Base-by-base conservation (phyloP, 371 early-diverging fungal species). In the Coemansia sp. region DNA sequence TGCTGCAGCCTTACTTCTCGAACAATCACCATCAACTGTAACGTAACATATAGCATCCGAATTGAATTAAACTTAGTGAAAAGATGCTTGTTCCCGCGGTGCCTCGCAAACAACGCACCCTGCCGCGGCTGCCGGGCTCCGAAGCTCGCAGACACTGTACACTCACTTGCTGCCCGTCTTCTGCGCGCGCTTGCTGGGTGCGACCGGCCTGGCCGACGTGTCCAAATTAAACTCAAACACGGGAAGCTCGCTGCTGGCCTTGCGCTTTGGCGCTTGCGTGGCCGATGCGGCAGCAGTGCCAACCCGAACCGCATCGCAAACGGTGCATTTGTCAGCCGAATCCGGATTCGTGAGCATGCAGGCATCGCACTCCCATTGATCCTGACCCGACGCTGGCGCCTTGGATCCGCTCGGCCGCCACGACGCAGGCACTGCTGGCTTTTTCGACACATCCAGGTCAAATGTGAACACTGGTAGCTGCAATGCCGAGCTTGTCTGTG, bases 161-260 rank as follows among this genome's bases (percentile, higher is more conserved):
- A 24, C 24, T 24, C 24, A 24, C 24, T 24, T 24, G 24, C 24
- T 24, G 24, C 24, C 24, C 24, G 24, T 24, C 24, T 24, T 24
- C 24, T 24, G 24, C 24, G 24, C 24, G 24, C 24, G 24, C 24
- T 24, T 24, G 24, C n/a, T 31, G 24, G 59, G 60, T 29, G 40
- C 24, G 2, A 38, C 16, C 5, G 62, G 63, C 51, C 39, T 67
- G 10, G 32, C 58, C 29, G 51, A 36, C 3, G 58, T 49, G n/a
- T 72, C 72, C 51, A 72, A 51, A 24, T 72, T 54, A 36, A 72
- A 72, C 9, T 33, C 24, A 39, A 72, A 72, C 32, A 43, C 32
- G 11, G 69, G 72, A 5, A 72, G 57, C 53, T 68, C 43, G 42
- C 37, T 29, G 42, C 53, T 57, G 12, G 51, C 71, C 33, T 39